These are phyloP conservation scores for Celoporthe dispersa DNA, from an alignment of 2,329 filamentous ascomycete species.

Conservation along the genomic window DNA sequence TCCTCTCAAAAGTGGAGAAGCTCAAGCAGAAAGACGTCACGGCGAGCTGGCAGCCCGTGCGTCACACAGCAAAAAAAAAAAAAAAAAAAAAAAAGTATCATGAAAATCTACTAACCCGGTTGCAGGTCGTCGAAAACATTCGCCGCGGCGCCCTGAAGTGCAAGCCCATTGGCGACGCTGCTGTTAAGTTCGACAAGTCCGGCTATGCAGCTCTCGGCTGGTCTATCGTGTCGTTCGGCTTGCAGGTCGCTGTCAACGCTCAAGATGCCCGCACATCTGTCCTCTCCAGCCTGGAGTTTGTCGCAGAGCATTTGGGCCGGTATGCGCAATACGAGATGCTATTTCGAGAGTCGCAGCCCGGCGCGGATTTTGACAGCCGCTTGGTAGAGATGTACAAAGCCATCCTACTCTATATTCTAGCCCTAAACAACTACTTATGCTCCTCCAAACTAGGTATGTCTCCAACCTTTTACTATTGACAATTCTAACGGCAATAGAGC, in stretches of 20 bases:
- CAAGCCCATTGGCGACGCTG: slow-evolving; percentile 7
- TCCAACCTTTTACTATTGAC: background rate
- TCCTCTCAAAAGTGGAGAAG: background rate
- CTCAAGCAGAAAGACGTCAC: background rate
- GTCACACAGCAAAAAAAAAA: no score
- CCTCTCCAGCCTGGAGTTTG: slow-evolving; percentile 3
- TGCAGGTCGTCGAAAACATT: background rate
- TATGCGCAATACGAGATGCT: background rate
- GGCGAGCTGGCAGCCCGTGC: background rate
- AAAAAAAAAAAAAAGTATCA: background rate
- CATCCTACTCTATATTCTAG: background rate
- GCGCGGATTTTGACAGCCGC: background rate
- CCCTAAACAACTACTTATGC: background rate
- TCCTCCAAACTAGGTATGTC: background rate
- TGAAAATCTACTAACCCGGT: background rate
- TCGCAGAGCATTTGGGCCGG: background rate
- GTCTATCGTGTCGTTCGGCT: slow-evolving; percentile 4
- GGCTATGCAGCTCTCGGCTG: slow-evolving; percentile 8
- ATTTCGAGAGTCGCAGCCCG: background rate
- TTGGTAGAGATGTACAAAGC: slow-evolving; percentile 5
- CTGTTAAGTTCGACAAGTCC: background rate
- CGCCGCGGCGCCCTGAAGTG: background rate
- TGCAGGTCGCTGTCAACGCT: background rate
- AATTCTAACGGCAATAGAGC: background rate
- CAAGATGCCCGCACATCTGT: background rate